Evolutionary conservation across 768 basidiomycete species (phyloP), one percentile per base, ranked within the genome.

Genomic region (Dictyophora rubrovolvata): DNA sequence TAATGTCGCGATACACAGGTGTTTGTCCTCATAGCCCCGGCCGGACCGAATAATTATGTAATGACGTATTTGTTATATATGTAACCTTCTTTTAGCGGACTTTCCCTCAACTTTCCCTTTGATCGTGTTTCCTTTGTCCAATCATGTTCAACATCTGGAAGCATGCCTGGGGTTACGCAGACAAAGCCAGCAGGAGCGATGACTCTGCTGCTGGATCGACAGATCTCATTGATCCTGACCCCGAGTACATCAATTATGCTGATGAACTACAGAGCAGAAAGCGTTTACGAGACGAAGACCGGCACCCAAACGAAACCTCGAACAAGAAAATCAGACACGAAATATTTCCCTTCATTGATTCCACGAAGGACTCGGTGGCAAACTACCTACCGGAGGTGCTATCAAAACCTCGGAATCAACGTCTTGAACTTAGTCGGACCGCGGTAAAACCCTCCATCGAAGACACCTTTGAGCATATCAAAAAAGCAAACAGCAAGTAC

Each of bases 101-200:
- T n/a, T n/a, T n/a, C n/a, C n/a, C n/a, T 48, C 42, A 55, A 16
- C 37, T 50, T 56, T n/a, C 48, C 37, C 16, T 28, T 16, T 53
- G 18, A 56, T 28, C 54, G 11, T 33, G 42, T 34, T 48, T 34
- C 18, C 49, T 55, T 47, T 28, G 28, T 28, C 28, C 28, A 53
- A 20, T 51, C 22, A 82, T 82, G 80, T 67, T 80, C 61, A 78
- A 76, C 51, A 68, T 77, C 51, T 79, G 79, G 75, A 79, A 77
- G 63, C 68, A 77, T 59, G 74, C 76, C 55, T 79, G 78, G 76
- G 74, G 71, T 64, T 71, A 73, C 48, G 69, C 70, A 59, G 70
- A 64, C 48, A 42, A 34, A 54, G 20, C 57, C 36, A 52, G 35
- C 49, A 51, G 48, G 42, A 20, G n/a, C 17, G 57, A 59, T 33